Percentiles rank a stretch among this genome's conserved stretches.
Conservation (phyloP, 371 early-diverging fungal species). For the Sporodiniella umbellata region DNA sequence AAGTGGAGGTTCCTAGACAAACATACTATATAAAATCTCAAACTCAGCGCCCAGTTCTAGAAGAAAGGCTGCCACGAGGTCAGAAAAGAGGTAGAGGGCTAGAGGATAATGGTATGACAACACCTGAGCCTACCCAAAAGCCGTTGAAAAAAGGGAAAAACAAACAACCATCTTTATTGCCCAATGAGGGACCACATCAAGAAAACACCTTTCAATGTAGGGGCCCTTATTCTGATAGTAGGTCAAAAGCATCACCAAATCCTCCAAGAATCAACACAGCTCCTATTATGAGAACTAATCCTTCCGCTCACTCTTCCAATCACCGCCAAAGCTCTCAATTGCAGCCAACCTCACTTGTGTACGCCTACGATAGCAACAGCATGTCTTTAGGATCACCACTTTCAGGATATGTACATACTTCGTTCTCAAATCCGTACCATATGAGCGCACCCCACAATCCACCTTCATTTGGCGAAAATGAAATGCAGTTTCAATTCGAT, state of each 20-base stretch:
- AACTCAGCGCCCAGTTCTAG: conserved; percentile 25
- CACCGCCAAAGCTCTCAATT: conserved; percentile 5
- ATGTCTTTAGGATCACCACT: conserved; percentile 19
- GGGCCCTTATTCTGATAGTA: conserved; percentile 9
- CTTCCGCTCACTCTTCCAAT: conserved; percentile 8
- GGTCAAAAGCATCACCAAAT: conserved; percentile 5
- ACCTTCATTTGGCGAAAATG: conserved; percentile 10
- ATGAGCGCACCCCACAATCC: conserved; percentile 11
- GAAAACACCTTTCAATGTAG: not conserved
- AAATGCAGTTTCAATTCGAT: conserved; percentile 25
- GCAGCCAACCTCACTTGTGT: conserved; percentile 16
- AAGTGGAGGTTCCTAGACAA: conserved; percentile 29
- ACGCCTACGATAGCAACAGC: conserved; percentile 15
- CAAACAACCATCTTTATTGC: not conserved
- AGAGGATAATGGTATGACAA: conserved; percentile 5
- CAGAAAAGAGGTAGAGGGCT: conserved; percentile 13
- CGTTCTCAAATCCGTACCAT: conserved; percentile 15
- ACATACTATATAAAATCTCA: conserved; percentile 35
- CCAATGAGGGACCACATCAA: conserved; percentile 4
- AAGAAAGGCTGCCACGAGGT: conserved; percentile 18
- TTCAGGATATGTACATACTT: conserved; percentile 18
- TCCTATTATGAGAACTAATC: conserved; percentile 1
- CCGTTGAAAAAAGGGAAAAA: conserved; percentile 12
- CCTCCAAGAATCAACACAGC: conserved; percentile 7
- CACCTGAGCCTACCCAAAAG: conserved; percentile 11